Percentiles rank a stretch among this genome's conserved stretches.
phyloP scores from a whole-genome alignment of 345 rosid species.

The Mallotus nudiflorus region DNA sequence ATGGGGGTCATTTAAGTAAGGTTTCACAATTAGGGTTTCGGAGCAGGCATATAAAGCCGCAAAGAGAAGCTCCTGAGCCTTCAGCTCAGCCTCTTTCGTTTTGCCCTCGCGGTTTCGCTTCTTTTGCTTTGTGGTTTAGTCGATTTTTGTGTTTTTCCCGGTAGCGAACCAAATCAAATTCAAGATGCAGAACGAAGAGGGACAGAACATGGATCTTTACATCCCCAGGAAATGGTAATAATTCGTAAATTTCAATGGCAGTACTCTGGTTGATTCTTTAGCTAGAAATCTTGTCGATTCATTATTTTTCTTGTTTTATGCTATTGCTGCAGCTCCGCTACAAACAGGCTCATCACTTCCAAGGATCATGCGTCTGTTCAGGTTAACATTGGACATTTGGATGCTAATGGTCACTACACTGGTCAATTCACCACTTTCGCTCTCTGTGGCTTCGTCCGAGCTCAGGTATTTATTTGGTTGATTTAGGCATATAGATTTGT shows the following conservation, averaged over 20 bases:
- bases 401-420: slow-evolving; percentile 53
- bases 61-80: neutral
- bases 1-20: neutral
- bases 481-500: no score
- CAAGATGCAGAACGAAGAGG: slow-evolving; percentile 98
- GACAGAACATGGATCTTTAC: slow-evolving; percentile 78
- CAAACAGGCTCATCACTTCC: slow-evolving; percentile 68
- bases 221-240: slow-evolving; percentile 88
- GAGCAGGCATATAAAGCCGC: neutral
- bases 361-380: slow-evolving; percentile 75
- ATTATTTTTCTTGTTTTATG: neutral
- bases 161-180: neutral
- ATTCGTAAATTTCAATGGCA: no score
- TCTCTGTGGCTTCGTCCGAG: slow-evolving; percentile 65
- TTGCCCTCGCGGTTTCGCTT: neutral
- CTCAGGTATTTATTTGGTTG: slow-evolving; percentile 43
- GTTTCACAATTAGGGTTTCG: neutral
- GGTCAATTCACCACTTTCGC: slow-evolving; percentile 56
- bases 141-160: neutral
- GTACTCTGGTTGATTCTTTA: neutral
- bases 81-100: neutral
- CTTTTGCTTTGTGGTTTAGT: neutral
- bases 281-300: neutral
- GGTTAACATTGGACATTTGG: slow-evolving; percentile 66
- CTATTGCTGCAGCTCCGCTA: slow-evolving; percentile 57